Evolutionary conservation across 352 stramenopile species (phyloP), one percentile per base, ranked within the genome.

Genomic region (Pythium insidiosum): DNA sequence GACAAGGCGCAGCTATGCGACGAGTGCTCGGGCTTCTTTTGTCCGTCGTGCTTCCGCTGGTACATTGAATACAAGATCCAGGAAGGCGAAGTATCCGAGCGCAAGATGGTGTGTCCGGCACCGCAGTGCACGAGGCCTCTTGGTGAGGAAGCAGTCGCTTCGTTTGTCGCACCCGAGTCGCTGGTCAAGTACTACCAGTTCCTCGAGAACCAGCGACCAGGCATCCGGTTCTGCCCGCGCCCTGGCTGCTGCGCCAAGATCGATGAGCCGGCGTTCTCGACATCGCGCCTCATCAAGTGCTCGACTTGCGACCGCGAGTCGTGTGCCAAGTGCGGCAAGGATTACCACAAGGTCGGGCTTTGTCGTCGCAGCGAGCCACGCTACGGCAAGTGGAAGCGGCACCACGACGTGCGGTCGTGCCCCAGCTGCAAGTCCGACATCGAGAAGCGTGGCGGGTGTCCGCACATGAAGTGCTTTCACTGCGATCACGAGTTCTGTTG

Each of bases 401-500:
- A 50, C 3, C 65, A 79, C 55, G 73, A 91, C 38, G 79, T 89
- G 16, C 76, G 74, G 25, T 59, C 56, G 20, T 92, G 79, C 36
- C 79, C 79, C 18, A 68, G 50, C 43, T 92, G 79, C 66, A 68
- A 72, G 40, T 52, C 60, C 20, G 65, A 69, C 46, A 92, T 92
- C 53, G 79, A 92, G 38, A 92, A 92, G 57, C 73, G 86, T 13
- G 79, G 79, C n/a, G 79, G 79, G 10, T 92, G 79, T 61, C 71
- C 63, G 26, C 79, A 92, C 64, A 92, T 92, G 79, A 80, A 80
- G 49, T 92, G 79, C 60, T 75, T 86, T 34, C 76, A 89, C 50
- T 92, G 79, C 48, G 79, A 88, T 51, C 58, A 83, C 33, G 76
- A 89, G 61, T 92, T 92, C 30, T 92, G 80, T 53, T 92, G 80